A percentile compares a stretch with the other conserved stretches of the same genome.
These are phyloP conservation scores for Talaromyces borbonicus DNA, from an alignment of 495 filamentous ascomycete genomes.

Conservation along the genomic window DNA sequence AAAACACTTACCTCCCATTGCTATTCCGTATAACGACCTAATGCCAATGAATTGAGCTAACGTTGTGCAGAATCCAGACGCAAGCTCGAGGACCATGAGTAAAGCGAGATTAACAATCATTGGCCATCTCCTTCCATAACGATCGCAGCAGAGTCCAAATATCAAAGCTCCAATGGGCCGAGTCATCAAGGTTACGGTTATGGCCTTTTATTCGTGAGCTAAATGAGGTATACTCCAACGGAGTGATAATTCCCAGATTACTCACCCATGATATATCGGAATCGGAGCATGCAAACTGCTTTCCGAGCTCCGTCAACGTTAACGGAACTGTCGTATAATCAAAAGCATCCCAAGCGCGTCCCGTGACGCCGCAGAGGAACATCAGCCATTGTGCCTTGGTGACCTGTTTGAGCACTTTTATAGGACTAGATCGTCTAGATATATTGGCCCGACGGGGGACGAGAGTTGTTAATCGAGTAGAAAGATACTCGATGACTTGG, in stretches of 20 bases:
- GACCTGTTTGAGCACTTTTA: constrained; percentile 19
- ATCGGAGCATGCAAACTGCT: constrained; percentile 22
- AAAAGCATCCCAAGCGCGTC: constrained; percentile 35
- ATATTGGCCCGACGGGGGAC: constrained; percentile 17
- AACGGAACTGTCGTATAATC: constrained; percentile 33
- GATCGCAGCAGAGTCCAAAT: constrained; percentile 61
- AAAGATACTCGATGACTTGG: constrained; percentile 21
- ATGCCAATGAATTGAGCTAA: constrained; percentile 60
- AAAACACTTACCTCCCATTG: constrained; percentile 49
- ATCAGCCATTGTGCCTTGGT: constrained; percentile 33
- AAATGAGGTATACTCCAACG: not conserved
- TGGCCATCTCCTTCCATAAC: constrained; percentile 73
- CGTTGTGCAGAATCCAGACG: constrained; percentile 61
- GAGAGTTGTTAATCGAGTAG: constrained; percentile 22
- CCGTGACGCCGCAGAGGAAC: constrained; percentile 21
- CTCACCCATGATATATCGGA: constrained; percentile 26
- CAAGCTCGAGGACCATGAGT: constrained; percentile 63
- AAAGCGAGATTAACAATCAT: constrained; percentile 64
- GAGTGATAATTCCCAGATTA: too few species aligned
- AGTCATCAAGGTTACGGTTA: constrained; percentile 70
- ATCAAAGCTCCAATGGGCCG: constrained; percentile 56
- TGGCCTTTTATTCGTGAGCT: constrained; percentile 36
- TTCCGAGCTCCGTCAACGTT: constrained; percentile 25
- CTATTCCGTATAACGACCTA: constrained; percentile 62
- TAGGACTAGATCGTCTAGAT: constrained; percentile 19